Percentiles rank a stretch among this genome's conserved stretches.
phyloP scores from a whole-genome alignment of 768 basidiomycete genomes.

The Boletus pseudopeckii region DNA sequence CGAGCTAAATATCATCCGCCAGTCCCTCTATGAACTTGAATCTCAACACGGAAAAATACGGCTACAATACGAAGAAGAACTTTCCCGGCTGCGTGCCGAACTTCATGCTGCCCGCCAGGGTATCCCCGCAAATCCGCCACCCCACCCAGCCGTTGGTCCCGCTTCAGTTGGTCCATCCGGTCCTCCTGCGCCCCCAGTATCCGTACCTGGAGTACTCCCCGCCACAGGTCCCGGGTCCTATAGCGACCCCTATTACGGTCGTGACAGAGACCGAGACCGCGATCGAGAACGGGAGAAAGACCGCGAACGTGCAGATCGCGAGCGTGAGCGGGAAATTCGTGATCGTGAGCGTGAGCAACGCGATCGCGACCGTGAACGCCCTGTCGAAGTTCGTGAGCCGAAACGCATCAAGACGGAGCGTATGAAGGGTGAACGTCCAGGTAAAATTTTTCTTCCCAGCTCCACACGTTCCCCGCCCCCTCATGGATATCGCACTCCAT shows the following conservation, averaged over 20 bases:
- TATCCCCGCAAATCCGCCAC: constrained; percentile 32
- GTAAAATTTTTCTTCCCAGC: constrained; percentile 31
- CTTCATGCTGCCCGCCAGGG: constrained; percentile 51
- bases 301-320: constrained; percentile 37
- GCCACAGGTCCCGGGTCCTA: constrained; percentile 32
- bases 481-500: constrained; percentile 29
- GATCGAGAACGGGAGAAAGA: constrained; percentile 43
- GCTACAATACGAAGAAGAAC: constrained; percentile 83
- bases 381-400: constrained; percentile 49
- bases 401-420: constrained; percentile 60
- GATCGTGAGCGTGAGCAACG: constrained; percentile 35
- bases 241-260: constrained; percentile 37
- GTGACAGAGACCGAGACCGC: constrained; percentile 37
- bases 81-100: constrained; percentile 67
- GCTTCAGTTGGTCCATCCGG: constrained; percentile 34
- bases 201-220: constrained; percentile 30
- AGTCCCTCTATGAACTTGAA: constrained; percentile 90
- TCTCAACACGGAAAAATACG: constrained; percentile 82
- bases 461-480: constrained; percentile 31
- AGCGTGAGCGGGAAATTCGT: constrained; percentile 38
- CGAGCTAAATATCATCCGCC: constrained; percentile 86
- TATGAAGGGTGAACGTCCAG: constrained; percentile 43
- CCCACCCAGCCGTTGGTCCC: constrained; percentile 34
- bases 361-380: constrained; percentile 46
- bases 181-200: constrained; percentile 31